These are phyloP conservation scores for Trichoderma endophyticum DNA, from an alignment of 2,329 filamentous ascomycete species.

Conservation along the genomic window DNA sequence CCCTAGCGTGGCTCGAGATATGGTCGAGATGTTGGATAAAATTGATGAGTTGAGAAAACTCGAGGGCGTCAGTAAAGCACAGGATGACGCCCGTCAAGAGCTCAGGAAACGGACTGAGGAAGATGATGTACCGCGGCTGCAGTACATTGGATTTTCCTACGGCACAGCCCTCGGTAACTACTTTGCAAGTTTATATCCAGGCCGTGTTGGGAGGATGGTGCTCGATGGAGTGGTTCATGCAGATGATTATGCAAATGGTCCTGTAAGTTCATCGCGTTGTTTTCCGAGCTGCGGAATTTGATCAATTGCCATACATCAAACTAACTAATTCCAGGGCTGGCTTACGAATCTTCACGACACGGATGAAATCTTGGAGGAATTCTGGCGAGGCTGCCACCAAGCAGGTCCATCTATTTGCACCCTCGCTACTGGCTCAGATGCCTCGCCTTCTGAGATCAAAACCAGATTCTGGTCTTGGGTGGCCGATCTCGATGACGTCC, in stretches of 20 bases:
- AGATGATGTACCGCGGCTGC: background rate
- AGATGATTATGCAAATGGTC: background rate
- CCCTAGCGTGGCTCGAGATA: slow-evolving; percentile 38
- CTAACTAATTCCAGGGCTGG: slow-evolving; percentile 1
- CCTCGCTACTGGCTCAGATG: background rate
- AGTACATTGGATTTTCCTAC: slow-evolving; percentile 42
- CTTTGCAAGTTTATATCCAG: slow-evolving; percentile 42
- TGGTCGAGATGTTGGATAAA: slow-evolving; percentile 41
- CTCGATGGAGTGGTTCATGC: slow-evolving; percentile 34
- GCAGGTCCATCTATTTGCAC: background rate
- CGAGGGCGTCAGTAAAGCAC: background rate
- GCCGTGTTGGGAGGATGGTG: slow-evolving; percentile 42
- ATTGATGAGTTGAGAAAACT: slow-evolving; percentile 31
- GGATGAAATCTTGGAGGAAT: background rate
- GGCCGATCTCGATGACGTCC: background rate
- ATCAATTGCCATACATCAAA: background rate
- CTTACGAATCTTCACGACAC: background rate
- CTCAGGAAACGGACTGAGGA: background rate
- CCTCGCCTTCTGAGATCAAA: background rate
- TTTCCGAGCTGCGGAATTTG: background rate
- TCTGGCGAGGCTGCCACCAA: background rate
- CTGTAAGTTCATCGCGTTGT: background rate
- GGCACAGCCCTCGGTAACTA: slow-evolving; percentile 39
- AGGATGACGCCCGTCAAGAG: background rate
- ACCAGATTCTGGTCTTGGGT: background rate